Evolutionary conservation across 192 early-diverging fungal species (phyloP), one percentile per base, ranked within the genome.

Genomic region (Rhizoclosmatium sp.): DNA sequence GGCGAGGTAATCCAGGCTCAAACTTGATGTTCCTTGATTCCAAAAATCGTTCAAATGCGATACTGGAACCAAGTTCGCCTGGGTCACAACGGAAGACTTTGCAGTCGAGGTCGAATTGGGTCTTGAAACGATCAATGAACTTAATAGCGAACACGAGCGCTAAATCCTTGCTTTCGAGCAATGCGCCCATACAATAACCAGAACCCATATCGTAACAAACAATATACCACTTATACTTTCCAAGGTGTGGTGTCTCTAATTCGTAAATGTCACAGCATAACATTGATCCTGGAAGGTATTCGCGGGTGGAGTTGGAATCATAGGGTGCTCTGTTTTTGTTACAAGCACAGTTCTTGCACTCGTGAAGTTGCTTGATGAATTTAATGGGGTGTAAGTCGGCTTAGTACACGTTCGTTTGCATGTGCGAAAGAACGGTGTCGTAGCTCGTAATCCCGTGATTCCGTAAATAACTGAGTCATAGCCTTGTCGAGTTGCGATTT

Each of bases 341-440:
- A 45, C 39, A 10, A 21, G 9, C 31, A 23, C 62, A 65, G 5
- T 7, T 14, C 16, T 7, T 7, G 62, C 62, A 65, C 10, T 9
- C 9, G 39, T 14, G 10, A 65, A 65, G n/a, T 65, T 23, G 39
- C 31, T 14, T 16, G 9, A 7, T 7, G 62, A 7, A 23, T 31
- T 10, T 9, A 9, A 69, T 47, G 31, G 67, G 67, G 16, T 9
- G 9, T 5, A 69, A 23, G 47, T 69, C 67, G 47, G 39, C 31
- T 14, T 65, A 89, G 40, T 81, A 83, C 46, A 68, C 79, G 41
- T 46, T 75, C 0, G 42, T 42, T n/a, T 39, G 74, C 5, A 60
- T 82, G 47, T 82, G 87, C 65, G 86, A 88, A 49, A 58, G 76
- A 45, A 9, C 67, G 14, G 47, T 42, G 67, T 31, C 31, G 40